phyloP scores from a whole-genome alignment of 2,329 filamentous ascomycete genomes.

The Aspergillus glaucus region DNA sequence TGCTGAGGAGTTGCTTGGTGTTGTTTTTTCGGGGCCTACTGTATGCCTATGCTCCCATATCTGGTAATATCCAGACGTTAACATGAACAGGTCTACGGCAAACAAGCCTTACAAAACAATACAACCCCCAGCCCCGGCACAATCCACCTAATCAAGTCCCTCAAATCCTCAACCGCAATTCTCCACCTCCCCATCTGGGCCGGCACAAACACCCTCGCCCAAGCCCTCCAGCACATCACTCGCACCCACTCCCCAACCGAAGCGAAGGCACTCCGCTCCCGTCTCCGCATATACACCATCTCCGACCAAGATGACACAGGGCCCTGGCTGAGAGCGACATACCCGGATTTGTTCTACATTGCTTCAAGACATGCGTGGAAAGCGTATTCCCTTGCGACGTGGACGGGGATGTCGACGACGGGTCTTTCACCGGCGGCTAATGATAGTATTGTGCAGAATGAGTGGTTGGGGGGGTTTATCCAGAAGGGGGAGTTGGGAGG shows the following conservation, averaged over 20 bases:
- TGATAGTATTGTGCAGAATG: constrained; percentile 46
- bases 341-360: constrained; percentile 53
- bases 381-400: constrained; percentile 49
- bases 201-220: constrained; percentile 48
- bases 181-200: constrained; percentile 52
- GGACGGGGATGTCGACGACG: constrained; percentile 48
- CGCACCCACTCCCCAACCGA: constrained; percentile 18
- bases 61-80: too few relatives aligned
- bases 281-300: constrained; percentile 50
- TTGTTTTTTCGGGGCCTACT: constrained; percentile 37
- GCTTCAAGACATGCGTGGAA: constrained; percentile 52
- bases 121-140: constrained; percentile 25
- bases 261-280: constrained; percentile 31
- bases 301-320: constrained; percentile 56
- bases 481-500: constrained; percentile 46
- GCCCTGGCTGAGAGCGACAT: constrained; percentile 50
- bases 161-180: constrained; percentile 38
- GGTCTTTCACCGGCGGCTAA: constrained; percentile 43
- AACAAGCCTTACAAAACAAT: constrained; percentile 29
- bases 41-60: constrained; percentile 20
- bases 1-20: constrained; percentile 27
- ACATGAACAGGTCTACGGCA: constrained; percentile 20
- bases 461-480: constrained; percentile 50
- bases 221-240: constrained; percentile 38
- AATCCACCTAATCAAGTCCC: constrained; percentile 1